Evolutionary conservation across 768 basidiomycete species (phyloP).

Genomic region (Leccinum truebloodii): DNA sequence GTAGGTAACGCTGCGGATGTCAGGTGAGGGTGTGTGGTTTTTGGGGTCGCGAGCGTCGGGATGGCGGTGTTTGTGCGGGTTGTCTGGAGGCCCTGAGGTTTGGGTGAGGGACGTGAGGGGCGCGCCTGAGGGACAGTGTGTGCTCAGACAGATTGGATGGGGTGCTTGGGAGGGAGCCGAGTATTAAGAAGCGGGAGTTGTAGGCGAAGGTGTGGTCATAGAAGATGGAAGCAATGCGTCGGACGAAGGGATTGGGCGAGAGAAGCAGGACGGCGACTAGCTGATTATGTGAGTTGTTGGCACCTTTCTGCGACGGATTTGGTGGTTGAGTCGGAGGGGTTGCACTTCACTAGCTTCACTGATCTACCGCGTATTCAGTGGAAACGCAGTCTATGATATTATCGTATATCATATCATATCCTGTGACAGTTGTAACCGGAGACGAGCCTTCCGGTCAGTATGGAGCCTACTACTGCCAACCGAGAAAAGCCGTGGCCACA

Average conservation of each 20-base stretch:
- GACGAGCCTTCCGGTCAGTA: background rate
- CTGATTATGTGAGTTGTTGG: background rate
- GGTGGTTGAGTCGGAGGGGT: background rate
- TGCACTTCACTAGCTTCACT: background rate
- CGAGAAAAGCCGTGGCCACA: background rate
- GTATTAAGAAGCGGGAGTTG: constrained; percentile 27
- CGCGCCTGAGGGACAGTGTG: constrained; percentile 31
- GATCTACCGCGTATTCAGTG: background rate
- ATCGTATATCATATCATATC: background rate
- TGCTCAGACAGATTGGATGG: background rate
- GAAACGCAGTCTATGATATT: background rate
- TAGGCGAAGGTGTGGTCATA: constrained; percentile 6
- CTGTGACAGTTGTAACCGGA: background rate
- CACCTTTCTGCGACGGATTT: background rate
- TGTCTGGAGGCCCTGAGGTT: constrained; percentile 32
- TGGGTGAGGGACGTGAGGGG: constrained; percentile 33
- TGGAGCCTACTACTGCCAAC: background rate
- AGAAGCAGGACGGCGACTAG: constrained; percentile 1
- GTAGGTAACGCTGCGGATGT: constrained; percentile 38
- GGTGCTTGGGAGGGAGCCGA: constrained; percentile 21
- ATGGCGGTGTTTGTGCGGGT: constrained; percentile 37
- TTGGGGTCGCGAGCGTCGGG: constrained; percentile 30
- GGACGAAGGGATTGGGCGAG: background rate
- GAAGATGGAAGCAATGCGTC: background rate
- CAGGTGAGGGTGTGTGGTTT: constrained; percentile 31